Evolutionary conservation across 495 filamentous ascomycete species (phyloP).

Genomic region (Penicillium diatomitis): DNA sequence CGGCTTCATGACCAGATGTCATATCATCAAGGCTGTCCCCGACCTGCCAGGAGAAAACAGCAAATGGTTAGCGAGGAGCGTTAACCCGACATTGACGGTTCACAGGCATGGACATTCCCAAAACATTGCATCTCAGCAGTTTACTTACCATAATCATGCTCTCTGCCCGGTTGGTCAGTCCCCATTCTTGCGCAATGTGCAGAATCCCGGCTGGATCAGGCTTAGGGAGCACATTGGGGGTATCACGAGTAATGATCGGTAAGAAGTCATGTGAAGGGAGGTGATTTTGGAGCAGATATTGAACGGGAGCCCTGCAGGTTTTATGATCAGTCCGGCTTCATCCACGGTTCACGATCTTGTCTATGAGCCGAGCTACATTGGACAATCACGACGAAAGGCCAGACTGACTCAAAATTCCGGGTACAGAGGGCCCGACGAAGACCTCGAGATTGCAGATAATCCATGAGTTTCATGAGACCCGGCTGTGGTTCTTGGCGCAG

Average conservation of each 20-base stretch:
- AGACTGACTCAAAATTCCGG: conserved; percentile 73
- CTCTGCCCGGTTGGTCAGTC: conserved; percentile 41
- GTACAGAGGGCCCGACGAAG: conserved; percentile 83
- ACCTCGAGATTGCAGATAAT: conserved; percentile 58
- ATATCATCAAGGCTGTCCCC: conserved; percentile 94
- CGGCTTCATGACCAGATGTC: conserved; percentile 74
- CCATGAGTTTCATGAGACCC: conserved; percentile 65
- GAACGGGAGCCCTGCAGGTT: conserved; percentile 46
- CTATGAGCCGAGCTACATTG: background rate
- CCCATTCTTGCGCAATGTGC: conserved; percentile 73
- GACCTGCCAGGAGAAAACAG: conserved; percentile 38
- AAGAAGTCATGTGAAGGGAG: conserved; percentile 56
- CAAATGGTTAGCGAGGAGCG: no score
- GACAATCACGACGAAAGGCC: background rate
- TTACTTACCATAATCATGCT: conserved; percentile 47
- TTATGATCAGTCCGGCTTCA: background rate
- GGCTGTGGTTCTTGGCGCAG: conserved; percentile 65
- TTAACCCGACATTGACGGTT: no score
- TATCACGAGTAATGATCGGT: conserved; percentile 82
- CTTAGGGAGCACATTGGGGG: conserved; percentile 60
- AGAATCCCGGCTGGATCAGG: conserved; percentile 81
- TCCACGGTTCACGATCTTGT: background rate
- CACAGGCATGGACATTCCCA: no score
- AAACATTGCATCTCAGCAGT: background rate
- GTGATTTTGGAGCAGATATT: conserved; percentile 66